These are phyloP conservation scores for Botrytis hyacinthi DNA, from an alignment of 2,329 filamentous ascomycete genomes.

Conservation along the genomic window DNA sequence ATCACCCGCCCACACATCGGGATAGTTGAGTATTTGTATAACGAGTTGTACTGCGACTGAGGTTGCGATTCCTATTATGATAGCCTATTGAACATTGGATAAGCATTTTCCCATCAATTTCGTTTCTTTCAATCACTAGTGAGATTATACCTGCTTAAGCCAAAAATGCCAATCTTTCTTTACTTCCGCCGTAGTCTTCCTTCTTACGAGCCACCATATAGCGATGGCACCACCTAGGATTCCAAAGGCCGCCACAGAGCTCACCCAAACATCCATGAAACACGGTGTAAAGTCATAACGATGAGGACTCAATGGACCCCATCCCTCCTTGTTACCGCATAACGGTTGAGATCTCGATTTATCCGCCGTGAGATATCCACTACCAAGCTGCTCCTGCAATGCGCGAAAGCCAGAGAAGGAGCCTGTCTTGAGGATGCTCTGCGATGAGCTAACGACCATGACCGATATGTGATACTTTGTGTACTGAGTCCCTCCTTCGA, in stretches of 20 bases:
- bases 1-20: slow-evolving; percentile 59
- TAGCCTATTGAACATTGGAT: slow-evolving; percentile 42
- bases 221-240: slow-evolving; percentile 74
- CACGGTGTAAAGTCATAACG: slow-evolving; percentile 96
- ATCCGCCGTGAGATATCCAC: slow-evolving; percentile 56
- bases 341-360: slow-evolving; percentile 58
- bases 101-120: slow-evolving; percentile 16
- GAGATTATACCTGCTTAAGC: slow-evolving; percentile 71
- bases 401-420: slow-evolving; percentile 60
- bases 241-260: slow-evolving; percentile 74
- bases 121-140: slow-evolving; percentile 22
- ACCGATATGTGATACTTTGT: slow-evolving; percentile 20
- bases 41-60: slow-evolving; percentile 59
- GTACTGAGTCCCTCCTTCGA: slow-evolving; percentile 23
- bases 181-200: slow-evolving; percentile 64
- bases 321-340: slow-evolving; percentile 88
- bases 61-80: slow-evolving; percentile 56
- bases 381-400: slow-evolving; percentile 48
- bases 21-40: slow-evolving; percentile 59
- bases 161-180: slow-evolving; percentile 91
- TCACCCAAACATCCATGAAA: slow-evolving; percentile 90
- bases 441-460: slow-evolving; percentile 29
- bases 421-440: slow-evolving; percentile 46
- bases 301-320: slow-evolving; percentile 85
- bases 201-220: slow-evolving; percentile 74